Percentiles rank a stretch among this genome's conserved stretches.
These are phyloP conservation scores for Paracorniculantispora psalliotae DNA, from an alignment of 2,329 filamentous ascomycete genomes.

Conservation along the genomic window DNA sequence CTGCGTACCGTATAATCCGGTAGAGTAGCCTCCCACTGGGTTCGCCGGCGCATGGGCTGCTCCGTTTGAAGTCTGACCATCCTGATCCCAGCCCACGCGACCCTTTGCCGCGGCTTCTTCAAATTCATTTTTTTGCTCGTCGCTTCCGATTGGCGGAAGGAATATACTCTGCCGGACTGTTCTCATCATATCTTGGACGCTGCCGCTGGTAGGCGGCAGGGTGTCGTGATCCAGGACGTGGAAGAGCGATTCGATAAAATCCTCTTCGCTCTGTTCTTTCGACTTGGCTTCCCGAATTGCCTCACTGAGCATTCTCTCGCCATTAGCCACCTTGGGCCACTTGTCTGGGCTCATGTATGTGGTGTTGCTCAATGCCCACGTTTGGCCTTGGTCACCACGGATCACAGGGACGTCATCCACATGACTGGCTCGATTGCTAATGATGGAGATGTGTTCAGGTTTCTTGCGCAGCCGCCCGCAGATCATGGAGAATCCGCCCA, in stretches of 20 bases:
- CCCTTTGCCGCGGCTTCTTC: neutral
- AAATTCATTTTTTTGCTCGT: constrained; percentile 31
- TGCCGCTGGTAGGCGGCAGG: constrained; percentile 42
- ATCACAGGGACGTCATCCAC: constrained; percentile 53
- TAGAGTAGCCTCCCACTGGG: constrained; percentile 42
- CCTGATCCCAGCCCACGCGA: neutral
- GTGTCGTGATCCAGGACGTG: constrained; percentile 52
- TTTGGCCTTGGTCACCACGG: constrained; percentile 43
- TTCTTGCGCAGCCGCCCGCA: constrained; percentile 53
- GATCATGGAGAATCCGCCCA: constrained; percentile 63
- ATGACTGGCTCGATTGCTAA: constrained; percentile 55
- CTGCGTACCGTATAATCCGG: constrained; percentile 60
- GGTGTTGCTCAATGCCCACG: constrained; percentile 60
- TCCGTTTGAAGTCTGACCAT: constrained; percentile 24
- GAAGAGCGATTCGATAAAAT: constrained; percentile 49
- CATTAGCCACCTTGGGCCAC: constrained; percentile 59
- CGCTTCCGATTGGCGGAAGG: constrained; percentile 48
- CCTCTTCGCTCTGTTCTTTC: constrained; percentile 37
- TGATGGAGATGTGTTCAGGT: constrained; percentile 51
- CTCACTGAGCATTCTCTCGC: constrained; percentile 41
- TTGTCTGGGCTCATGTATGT: constrained; percentile 46
- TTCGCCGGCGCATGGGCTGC: constrained; percentile 17
- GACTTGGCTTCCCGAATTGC: constrained; percentile 37
- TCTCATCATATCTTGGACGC: constrained; percentile 23
- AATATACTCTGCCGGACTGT: constrained; percentile 35